Evolutionary conservation across 192 early-diverging fungal genomes (phyloP).

Genomic region (Backusella parvicylindrica): DNA sequence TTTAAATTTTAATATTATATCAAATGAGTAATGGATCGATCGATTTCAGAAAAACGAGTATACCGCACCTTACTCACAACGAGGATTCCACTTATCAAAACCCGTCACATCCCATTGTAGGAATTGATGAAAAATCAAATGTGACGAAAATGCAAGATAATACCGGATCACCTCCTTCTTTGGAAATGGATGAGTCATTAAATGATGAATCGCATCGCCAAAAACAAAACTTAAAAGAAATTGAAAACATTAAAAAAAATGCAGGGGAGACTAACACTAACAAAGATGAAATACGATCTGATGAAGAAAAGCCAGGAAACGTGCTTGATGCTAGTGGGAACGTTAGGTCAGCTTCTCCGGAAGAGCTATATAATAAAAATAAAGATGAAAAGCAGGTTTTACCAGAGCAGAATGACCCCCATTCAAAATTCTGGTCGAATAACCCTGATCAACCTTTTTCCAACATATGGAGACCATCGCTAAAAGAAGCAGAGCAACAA

Average conservation of each 20-base stretch:
- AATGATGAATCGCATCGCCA: background rate
- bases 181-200: background rate
- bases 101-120: background rate
- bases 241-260: background rate
- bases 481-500: background rate
- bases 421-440: conserved; percentile 6
- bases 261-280: background rate
- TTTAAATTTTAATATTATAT: background rate
- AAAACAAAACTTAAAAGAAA: background rate
- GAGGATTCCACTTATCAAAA: background rate
- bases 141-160: background rate
- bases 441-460: background rate
- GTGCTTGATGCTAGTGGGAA: background rate
- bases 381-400: background rate
- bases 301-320: conserved; percentile 1
- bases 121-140: background rate
- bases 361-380: background rate
- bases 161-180: background rate
- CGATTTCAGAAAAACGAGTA: background rate
- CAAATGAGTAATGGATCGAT: background rate
- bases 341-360: background rate
- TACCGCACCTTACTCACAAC: background rate
- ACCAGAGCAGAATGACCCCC: background rate
- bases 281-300: background rate
- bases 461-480: background rate